A percentile compares a stretch with the other conserved stretches of the same genome.
These are phyloP conservation scores for Silene conica DNA, from an alignment of 148 eudicot species.

Conservation along the genomic window DNA sequence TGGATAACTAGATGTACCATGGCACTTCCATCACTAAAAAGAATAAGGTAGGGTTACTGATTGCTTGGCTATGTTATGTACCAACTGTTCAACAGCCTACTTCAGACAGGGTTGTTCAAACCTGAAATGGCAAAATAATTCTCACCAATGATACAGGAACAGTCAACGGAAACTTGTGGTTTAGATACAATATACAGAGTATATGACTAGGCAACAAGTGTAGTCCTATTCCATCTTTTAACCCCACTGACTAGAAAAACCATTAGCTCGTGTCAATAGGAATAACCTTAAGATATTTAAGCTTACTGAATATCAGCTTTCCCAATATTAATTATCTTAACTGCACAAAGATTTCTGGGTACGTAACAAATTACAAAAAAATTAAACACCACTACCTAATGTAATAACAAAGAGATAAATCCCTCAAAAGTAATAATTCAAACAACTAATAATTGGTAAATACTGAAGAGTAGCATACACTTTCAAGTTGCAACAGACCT, in stretches of 20 bases:
- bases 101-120: neutral
- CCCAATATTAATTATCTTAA: neutral
- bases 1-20: neutral
- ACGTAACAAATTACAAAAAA: neutral
- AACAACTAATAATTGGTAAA: slow-evolving; percentile 1
- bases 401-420: neutral
- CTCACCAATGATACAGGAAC: neutral
- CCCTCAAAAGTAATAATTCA: neutral
- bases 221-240: neutral
- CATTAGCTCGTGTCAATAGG: neutral
- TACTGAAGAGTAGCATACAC: neutral
- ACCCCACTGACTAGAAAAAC: neutral
- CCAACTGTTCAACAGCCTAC: neutral
- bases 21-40: too few species aligned
- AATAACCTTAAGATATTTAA: neutral
- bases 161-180: neutral
- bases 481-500: slow-evolving; percentile 41
- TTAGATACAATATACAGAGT: neutral
- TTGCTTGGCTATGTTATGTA: neutral
- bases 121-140: neutral
- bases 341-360: neutral
- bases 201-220: neutral
- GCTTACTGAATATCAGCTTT: neutral
- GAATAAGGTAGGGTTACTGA: neutral
- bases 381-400: too few species aligned